phyloP scores from a whole-genome alignment of 1,284 basidiomycete species.

The Cerrena zonata region DNA sequence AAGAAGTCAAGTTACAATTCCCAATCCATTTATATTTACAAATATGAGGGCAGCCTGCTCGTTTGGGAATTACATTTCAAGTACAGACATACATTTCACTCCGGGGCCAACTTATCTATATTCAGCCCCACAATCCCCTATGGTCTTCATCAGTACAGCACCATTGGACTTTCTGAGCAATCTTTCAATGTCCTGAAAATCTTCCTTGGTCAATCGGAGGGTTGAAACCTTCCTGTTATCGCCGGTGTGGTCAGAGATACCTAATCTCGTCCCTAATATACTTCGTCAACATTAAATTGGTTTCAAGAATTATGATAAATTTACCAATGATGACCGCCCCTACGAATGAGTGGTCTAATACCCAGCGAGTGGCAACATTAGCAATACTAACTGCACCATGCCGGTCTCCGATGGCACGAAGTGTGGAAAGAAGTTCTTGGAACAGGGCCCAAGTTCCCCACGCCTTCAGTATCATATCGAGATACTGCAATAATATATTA shows the following conservation, averaged over 20 bases:
- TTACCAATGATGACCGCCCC: slow-evolving; percentile 74
- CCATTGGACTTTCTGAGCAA: slow-evolving; percentile 58
- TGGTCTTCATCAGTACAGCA: slow-evolving; percentile 52
- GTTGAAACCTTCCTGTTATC: slow-evolving; percentile 63
- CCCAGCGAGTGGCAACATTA: slow-evolving; percentile 76
- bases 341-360: slow-evolving; percentile 71
- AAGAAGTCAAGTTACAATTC: too few species aligned
- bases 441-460: slow-evolving; percentile 77
- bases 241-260: slow-evolving; percentile 67
- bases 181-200: slow-evolving; percentile 54
- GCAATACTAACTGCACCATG: slow-evolving; percentile 66
- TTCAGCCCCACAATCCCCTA: slow-evolving; percentile 80
- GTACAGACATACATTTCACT: neutral
- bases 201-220: slow-evolving; percentile 50
- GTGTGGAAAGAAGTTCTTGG: slow-evolving; percentile 53
- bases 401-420: slow-evolving; percentile 61
- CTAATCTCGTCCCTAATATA: slow-evolving; percentile 59
- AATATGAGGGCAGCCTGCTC: neutral
- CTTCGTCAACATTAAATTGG: neutral
- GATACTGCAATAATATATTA: slow-evolving; percentile 47
- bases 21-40: too few species aligned
- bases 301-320: neutral
- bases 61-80: neutral
- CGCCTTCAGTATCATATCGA: slow-evolving; percentile 71
- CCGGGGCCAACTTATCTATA: slow-evolving; percentile 42